A percentile compares a stretch with the other conserved stretches of the same genome.
phyloP scores from a whole-genome alignment of 495 filamentous ascomycete genomes.

The Xylaria grammica region DNA sequence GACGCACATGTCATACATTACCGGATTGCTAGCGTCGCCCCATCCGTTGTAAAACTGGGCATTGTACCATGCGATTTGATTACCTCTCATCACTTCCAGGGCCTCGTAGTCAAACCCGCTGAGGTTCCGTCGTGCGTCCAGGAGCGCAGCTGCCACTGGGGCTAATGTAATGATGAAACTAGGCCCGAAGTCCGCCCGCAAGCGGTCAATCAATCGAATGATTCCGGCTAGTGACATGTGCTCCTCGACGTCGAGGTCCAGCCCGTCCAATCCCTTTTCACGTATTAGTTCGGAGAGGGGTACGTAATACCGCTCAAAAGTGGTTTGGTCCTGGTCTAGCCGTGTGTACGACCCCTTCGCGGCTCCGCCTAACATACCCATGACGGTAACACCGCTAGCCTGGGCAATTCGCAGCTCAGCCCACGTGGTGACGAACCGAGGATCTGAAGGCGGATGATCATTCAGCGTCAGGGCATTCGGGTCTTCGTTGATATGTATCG shows the following conservation, averaged over 20 bases:
- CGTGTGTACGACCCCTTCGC: conserved; percentile 70
- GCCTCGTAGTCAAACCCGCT: conserved; percentile 76
- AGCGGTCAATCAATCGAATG: conserved; percentile 69
- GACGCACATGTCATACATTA: conserved; percentile 70
- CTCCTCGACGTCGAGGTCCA: conserved; percentile 89
- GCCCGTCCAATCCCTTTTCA: conserved; percentile 64
- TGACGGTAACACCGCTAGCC: conserved; percentile 67
- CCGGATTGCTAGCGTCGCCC: conserved; percentile 64
- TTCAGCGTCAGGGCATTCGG: conserved; percentile 70
- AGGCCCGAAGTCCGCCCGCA: conserved; percentile 73
- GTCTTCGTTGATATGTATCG: conserved; percentile 78
- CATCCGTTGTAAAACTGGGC: conserved; percentile 86
- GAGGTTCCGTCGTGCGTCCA: conserved; percentile 59
- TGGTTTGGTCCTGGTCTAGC: conserved; percentile 58
- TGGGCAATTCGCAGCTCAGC: conserved; percentile 70
- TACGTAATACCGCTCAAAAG: conserved; percentile 71
- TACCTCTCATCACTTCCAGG: conserved; percentile 56
- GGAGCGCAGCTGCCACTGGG: conserved; percentile 76
- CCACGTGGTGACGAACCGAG: conserved; percentile 67
- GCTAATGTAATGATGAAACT: conserved; percentile 77
- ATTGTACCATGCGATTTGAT: conserved; percentile 77
- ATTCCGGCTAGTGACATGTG: conserved; percentile 72
- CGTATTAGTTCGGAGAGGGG: conserved; percentile 66
- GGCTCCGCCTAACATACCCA: conserved; percentile 85
- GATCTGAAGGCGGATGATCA: conserved; percentile 66